Conservation (phyloP, 2,329 filamentous ascomycete genomes). For the Talaromyces sp. region DNA sequence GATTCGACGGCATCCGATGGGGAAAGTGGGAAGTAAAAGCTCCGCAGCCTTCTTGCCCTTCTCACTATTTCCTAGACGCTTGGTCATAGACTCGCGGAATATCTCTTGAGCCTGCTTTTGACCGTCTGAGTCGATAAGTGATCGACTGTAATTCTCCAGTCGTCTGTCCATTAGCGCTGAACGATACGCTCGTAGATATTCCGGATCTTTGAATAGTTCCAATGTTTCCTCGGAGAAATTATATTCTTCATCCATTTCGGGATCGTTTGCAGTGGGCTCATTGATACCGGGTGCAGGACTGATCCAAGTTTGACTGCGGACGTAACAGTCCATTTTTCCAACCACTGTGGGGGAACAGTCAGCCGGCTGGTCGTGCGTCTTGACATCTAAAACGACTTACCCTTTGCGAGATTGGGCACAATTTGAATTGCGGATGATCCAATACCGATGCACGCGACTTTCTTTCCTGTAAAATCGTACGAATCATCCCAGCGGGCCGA, state of each 20-base stretch:
- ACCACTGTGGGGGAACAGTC: not conserved
- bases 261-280: slow-evolving; percentile 11
- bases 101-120: not conserved
- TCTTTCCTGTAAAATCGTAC: slow-evolving; percentile 27
- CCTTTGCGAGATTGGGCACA: not conserved
- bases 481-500: slow-evolving; percentile 30
- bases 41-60: slow-evolving; percentile 5
- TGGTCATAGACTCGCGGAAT: slow-evolving; percentile 9
- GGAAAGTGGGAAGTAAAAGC: slow-evolving; percentile 6
- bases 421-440: slow-evolving; percentile 27
- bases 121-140: not conserved
- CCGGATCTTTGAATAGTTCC: slow-evolving; percentile 5
- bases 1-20: slow-evolving; percentile 9
- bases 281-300: slow-evolving; percentile 8
- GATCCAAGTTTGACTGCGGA: slow-evolving; percentile 9
- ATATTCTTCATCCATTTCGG: slow-evolving; percentile 11
- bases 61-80: slow-evolving; percentile 3
- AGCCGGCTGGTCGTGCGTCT: not conserved
- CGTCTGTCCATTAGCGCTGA: slow-evolving; percentile 12
- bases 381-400: not conserved
- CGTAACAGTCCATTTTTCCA: slow-evolving; percentile 4
- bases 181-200: slow-evolving; percentile 1
- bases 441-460: slow-evolving; percentile 26
- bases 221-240: slow-evolving; percentile 10
- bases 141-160: not conserved